These are phyloP conservation scores for Saksenaea oblongispora DNA, from an alignment of 371 early-diverging fungal genomes.

Conservation along the genomic window DNA sequence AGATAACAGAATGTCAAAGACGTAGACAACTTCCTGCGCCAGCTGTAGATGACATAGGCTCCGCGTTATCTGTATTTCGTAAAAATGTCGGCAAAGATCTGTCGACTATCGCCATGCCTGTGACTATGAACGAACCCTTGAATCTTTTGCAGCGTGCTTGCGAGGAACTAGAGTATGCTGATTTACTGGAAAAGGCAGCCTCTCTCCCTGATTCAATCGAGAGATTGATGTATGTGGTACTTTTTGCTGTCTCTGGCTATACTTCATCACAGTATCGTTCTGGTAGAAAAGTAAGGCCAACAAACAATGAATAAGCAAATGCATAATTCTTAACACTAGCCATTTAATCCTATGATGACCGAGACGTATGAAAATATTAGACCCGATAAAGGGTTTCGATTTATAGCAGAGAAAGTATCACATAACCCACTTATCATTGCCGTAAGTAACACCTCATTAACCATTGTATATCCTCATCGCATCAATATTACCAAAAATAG, in stretches of 20 bases:
- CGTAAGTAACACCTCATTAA: slow-evolving; percentile 22
- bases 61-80: slow-evolving; percentile 73
- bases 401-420: slow-evolving; percentile 86
- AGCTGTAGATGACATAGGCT: slow-evolving; percentile 69
- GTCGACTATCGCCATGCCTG: slow-evolving; percentile 90
- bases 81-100: slow-evolving; percentile 95
- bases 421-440: slow-evolving; percentile 86
- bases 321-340: slow-evolving; percentile 27
- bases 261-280: slow-evolving; percentile 81
- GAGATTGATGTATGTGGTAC: slow-evolving; percentile 73
- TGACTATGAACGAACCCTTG: slow-evolving; percentile 90
- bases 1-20: slow-evolving; percentile 28
- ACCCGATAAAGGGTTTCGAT: slow-evolving; percentile 78
- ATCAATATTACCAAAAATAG: not conserved
- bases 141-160: slow-evolving; percentile 85
- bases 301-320: too few species aligned
- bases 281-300: slow-evolving; percentile 61
- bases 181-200: slow-evolving; percentile 77
- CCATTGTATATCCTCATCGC: not conserved
- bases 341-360: slow-evolving; percentile 95
- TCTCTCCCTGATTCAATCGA: slow-evolving; percentile 65
- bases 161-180: slow-evolving; percentile 88
- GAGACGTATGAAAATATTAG: slow-evolving; percentile 93
- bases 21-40: slow-evolving; percentile 69
- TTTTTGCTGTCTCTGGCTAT: slow-evolving; percentile 87